Percentiles rank a stretch among this genome's conserved stretches.
phyloP scores from a whole-genome alignment of 2,329 filamentous ascomycete genomes.

The Sclerotinia glacialis region DNA sequence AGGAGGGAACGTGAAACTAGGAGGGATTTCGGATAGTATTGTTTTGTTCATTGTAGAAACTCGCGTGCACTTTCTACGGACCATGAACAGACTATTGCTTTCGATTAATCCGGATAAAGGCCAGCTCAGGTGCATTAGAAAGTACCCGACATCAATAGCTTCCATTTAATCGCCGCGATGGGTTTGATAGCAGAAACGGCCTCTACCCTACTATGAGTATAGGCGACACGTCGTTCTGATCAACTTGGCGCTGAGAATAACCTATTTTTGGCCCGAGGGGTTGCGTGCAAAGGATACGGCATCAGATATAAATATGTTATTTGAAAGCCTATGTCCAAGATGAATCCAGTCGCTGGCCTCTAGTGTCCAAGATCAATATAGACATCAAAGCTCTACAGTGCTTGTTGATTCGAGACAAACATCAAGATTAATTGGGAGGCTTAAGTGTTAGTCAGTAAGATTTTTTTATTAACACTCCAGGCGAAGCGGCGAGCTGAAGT shows the following conservation, averaged over 20 bases:
- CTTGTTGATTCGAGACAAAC: background rate
- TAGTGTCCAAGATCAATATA: background rate
- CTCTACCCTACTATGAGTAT: background rate
- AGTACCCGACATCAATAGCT: background rate
- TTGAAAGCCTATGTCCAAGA: background rate
- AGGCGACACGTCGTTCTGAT: background rate
- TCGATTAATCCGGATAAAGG: background rate
- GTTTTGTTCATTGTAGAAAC: background rate
- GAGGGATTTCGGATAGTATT: background rate
- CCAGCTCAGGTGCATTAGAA: background rate
- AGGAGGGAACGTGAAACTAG: conserved; percentile 13
- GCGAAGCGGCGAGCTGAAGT: background rate
- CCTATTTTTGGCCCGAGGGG: background rate
- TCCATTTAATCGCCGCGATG: background rate
- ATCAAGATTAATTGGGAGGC: background rate
- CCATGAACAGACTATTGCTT: background rate
- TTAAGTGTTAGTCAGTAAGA: background rate
- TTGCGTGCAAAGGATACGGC: background rate
- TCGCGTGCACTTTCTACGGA: background rate
- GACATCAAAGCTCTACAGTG: background rate
- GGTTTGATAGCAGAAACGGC: background rate
- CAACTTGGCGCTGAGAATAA: background rate
- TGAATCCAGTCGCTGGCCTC: too few species aligned
- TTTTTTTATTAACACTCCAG: background rate
- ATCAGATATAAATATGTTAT: background rate